phyloP scores from a whole-genome alignment of 202 grass and related monocot species.

The Setaria italica region DNA sequence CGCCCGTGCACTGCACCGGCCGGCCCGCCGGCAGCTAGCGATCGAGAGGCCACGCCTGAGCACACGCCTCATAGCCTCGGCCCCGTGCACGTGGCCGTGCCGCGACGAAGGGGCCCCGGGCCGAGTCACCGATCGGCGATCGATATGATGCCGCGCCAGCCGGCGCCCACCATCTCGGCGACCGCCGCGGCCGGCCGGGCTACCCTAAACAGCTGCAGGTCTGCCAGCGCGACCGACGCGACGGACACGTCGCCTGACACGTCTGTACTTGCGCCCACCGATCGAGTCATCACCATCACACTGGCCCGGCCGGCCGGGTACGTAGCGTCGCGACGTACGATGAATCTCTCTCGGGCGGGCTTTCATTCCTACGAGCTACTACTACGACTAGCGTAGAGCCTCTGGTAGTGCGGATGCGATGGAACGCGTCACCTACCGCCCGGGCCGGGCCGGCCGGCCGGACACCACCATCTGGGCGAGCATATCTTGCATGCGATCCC shows the following conservation, averaged over 20 bases:
- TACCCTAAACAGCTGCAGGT: background rate
- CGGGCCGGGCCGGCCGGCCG: background rate
- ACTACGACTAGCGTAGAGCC: background rate
- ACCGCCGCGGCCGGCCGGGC: background rate
- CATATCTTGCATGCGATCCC: background rate
- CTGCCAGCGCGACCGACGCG: background rate
- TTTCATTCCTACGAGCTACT: too few relatives aligned
- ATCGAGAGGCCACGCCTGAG: background rate
- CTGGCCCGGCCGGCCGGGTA: background rate
- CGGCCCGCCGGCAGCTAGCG: background rate
- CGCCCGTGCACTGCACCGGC: background rate
- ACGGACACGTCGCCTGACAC: slow-evolving; percentile 24
- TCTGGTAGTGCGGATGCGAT: background rate
- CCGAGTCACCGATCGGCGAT: background rate
- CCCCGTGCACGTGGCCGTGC: background rate
- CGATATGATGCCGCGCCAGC: too few relatives aligned
- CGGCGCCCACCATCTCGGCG: background rate
- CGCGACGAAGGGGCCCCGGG: background rate
- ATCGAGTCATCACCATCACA: slow-evolving; percentile 10
- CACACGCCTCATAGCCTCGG: too few relatives aligned
- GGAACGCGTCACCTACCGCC: slow-evolving; percentile 29
- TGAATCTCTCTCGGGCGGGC: background rate
- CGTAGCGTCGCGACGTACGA: background rate
- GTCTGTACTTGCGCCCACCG: slow-evolving; percentile 27
- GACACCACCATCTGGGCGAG: background rate